Percentiles rank a stretch among this genome's conserved stretches.
phyloP scores from a whole-genome alignment of 2,329 filamentous ascomycete species.

The Cercospora berteroae region DNA sequence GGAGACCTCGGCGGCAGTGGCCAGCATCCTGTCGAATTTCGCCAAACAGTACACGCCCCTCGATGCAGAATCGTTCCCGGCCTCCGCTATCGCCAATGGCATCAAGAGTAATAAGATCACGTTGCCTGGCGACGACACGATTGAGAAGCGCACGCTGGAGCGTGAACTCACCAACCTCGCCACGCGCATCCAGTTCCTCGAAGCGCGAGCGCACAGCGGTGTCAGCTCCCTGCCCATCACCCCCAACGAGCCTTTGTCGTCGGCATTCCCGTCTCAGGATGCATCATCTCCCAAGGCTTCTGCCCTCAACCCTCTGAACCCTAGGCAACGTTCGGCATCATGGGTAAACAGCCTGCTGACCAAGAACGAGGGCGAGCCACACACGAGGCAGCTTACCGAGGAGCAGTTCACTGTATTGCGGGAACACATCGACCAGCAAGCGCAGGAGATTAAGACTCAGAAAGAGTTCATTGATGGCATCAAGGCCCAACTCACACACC shows the following conservation, averaged over 20 bases:
- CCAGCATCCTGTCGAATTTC: constrained; percentile 48
- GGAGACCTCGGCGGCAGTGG: constrained; percentile 37
- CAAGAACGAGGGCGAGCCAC: constrained; percentile 52
- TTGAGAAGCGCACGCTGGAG: constrained; percentile 77
- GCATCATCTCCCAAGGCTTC: constrained; percentile 36
- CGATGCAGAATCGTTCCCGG: constrained; percentile 46
- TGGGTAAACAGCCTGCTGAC: constrained; percentile 55
- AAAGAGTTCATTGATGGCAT: constrained; percentile 82
- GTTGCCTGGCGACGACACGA: constrained; percentile 72
- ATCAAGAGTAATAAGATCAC: constrained; percentile 56
- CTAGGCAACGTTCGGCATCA: constrained; percentile 39
- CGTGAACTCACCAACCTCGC: constrained; percentile 77
- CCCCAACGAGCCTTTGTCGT: constrained; percentile 63
- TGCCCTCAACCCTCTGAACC: constrained; percentile 26
- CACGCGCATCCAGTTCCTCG: constrained; percentile 75
- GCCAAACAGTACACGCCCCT: constrained; percentile 48
- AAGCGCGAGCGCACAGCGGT: constrained; percentile 65
- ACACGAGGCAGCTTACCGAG: constrained; percentile 62
- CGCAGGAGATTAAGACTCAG: constrained; percentile 84
- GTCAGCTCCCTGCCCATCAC: constrained; percentile 66
- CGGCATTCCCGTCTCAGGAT: constrained; percentile 59
- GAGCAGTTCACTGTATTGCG: constrained; percentile 81
- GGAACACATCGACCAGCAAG: constrained; percentile 90
- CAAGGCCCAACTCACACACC: constrained; percentile 78
- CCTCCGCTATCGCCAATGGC: constrained; percentile 52